Conservation (phyloP, 768 basidiomycete species). For the Kwoniella dejecticola region DNA sequence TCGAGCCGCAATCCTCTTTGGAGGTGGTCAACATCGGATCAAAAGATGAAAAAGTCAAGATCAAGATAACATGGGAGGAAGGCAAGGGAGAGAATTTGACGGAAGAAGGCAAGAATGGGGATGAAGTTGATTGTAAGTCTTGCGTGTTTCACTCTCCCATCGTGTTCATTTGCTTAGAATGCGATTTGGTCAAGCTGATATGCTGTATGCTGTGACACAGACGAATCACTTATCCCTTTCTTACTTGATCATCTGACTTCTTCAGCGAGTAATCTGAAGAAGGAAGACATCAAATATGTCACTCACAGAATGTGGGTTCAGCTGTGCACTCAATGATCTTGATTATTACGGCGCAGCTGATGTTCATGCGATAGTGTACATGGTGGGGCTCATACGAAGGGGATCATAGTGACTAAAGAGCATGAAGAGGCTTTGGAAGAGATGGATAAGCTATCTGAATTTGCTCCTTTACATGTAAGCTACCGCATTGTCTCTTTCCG, state of each 20-base stretch:
- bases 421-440: constrained; percentile 72
- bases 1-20: constrained; percentile 37
- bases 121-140: constrained; percentile 48
- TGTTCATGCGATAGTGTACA: constrained; percentile 66
- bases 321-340: constrained; percentile 50
- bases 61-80: constrained; percentile 52
- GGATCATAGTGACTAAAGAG: constrained; percentile 68
- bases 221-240: constrained; percentile 46
- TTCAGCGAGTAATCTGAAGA: constrained; percentile 33
- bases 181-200: not conserved
- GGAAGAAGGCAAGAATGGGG: constrained; percentile 49
- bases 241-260: constrained; percentile 41
- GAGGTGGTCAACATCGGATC: constrained; percentile 49
- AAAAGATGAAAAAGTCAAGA: constrained; percentile 56
- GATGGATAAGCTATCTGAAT: constrained; percentile 64
- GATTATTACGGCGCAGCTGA: constrained; percentile 47
- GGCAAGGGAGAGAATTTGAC: constrained; percentile 32
- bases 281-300: constrained; percentile 56
- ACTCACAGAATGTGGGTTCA: constrained; percentile 53
- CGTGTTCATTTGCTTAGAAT: not conserved
- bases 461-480: constrained; percentile 72
- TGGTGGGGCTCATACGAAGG: constrained; percentile 74
- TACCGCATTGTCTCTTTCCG: not conserved
- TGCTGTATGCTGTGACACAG: constrained; percentile 12
- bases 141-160: not conserved